Conservation (phyloP, 371 early-diverging fungal genomes). For the Apophysomyces sp. region DNA sequence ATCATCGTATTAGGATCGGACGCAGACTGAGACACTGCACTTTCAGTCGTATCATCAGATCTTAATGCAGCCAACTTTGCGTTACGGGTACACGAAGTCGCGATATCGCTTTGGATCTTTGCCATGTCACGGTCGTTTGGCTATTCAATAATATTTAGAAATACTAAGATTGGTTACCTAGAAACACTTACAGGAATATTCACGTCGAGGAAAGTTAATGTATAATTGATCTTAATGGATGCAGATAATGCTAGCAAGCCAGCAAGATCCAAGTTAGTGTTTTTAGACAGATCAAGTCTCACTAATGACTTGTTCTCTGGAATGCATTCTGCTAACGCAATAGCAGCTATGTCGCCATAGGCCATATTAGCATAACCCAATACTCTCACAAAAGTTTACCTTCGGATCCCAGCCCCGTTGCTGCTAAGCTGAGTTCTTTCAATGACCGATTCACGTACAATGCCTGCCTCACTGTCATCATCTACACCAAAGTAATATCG, state of each 20-base stretch:
- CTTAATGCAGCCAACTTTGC: conserved; percentile 49
- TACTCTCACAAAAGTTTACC: conserved; percentile 18
- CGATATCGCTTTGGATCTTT: conserved; percentile 66
- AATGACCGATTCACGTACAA: conserved; percentile 65
- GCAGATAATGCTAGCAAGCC: conserved; percentile 79
- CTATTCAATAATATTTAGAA: conserved; percentile 11
- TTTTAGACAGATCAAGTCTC: conserved; percentile 73
- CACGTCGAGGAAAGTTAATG: conserved; percentile 71
- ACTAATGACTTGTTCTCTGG: conserved; percentile 69
- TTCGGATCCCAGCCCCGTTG: conserved; percentile 62
- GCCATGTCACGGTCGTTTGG: conserved; percentile 68
- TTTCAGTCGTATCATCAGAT: conserved; percentile 7
- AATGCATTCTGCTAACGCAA: conserved; percentile 77
- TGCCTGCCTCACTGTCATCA: conserved; percentile 60
- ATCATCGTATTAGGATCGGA: conserved; percentile 21
- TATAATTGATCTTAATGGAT: conserved; percentile 70
- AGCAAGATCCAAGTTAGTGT: conserved; percentile 72
- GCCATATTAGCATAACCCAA: neutral
- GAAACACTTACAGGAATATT: conserved; percentile 60
- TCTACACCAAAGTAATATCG: conserved; percentile 15
- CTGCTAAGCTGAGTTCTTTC: conserved; percentile 60
- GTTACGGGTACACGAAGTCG: conserved; percentile 67
- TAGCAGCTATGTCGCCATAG: conserved; percentile 46
- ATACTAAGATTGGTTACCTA: neutral
- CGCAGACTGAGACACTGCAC: conserved; percentile 22